A percentile compares a stretch with the other conserved stretches of the same genome.
Evolutionary conservation across 345 rosid genomes (phyloP).

Genomic region (Cardamine occulta): DNA sequence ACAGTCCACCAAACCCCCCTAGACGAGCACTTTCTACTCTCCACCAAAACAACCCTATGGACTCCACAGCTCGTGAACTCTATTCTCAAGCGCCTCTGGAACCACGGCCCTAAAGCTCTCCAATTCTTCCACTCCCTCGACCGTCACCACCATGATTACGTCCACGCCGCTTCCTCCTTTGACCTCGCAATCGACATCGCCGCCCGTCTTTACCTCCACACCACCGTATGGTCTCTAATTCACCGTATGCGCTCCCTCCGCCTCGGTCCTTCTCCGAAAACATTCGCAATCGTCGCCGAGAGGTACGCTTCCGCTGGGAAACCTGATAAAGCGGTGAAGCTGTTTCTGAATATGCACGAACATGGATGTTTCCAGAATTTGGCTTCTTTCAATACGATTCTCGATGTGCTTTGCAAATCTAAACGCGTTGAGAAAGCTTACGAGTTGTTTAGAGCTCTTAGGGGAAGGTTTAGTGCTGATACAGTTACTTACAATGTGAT

Average conservation of each 20-base stretch:
- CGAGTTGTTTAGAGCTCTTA: slow-evolving; percentile 61
- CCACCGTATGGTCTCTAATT: slow-evolving; percentile 55
- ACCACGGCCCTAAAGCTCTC: slow-evolving; percentile 82
- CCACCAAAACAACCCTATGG: slow-evolving; percentile 56
- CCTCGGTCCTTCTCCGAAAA: slow-evolving; percentile 66
- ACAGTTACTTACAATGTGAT: slow-evolving; percentile 73
- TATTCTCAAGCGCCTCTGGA: slow-evolving; percentile 76
- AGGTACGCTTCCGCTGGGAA: slow-evolving; percentile 72
- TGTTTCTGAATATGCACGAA: slow-evolving; percentile 84
- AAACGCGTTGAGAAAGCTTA: slow-evolving; percentile 77
- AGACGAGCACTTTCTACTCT: slow-evolving; percentile 48
- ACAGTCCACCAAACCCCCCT: slow-evolving; percentile 41
- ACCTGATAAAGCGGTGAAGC: slow-evolving; percentile 69
- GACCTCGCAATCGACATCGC: slow-evolving; percentile 84
- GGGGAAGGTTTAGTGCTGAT: slow-evolving; percentile 73
- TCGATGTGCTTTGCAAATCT: slow-evolving; percentile 78
- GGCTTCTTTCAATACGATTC: slow-evolving; percentile 77
- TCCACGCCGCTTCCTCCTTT: slow-evolving; percentile 69
- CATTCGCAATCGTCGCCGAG: slow-evolving; percentile 78
- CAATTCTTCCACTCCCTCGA: slow-evolving; percentile 69
- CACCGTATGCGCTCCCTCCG: slow-evolving; percentile 73
- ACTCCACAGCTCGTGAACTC: slow-evolving; percentile 67
- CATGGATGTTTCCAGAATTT: slow-evolving; percentile 79
- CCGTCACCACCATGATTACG: slow-evolving; percentile 54
- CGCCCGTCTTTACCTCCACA: slow-evolving; percentile 69